Percentiles rank a stretch among this genome's conserved stretches.
These are phyloP conservation scores for Hyphopichia khmerensis DNA, from an alignment of 1,139 yeast genomes.

Conservation along the genomic window DNA sequence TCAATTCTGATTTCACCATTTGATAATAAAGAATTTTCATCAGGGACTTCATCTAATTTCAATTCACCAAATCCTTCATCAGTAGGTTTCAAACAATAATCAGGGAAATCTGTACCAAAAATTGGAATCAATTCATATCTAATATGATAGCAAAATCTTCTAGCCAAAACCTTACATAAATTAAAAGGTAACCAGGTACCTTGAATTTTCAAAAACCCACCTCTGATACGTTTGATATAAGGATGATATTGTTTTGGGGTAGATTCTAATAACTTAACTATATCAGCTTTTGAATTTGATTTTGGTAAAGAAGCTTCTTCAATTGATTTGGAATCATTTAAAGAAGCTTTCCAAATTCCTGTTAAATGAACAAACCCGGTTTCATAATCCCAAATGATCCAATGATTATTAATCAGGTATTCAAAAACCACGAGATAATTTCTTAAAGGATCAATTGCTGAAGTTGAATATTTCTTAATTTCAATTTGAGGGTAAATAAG, in stretches of 20 bases:
- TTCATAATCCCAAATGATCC: constrained; percentile 86
- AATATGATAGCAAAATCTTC: constrained; percentile 75
- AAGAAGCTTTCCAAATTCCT: constrained; percentile 83
- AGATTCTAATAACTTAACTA: constrained; percentile 69
- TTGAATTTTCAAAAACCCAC: constrained; percentile 90
- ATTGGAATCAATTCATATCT: constrained; percentile 76
- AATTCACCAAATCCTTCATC: constrained; percentile 72
- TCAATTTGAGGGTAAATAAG: constrained; percentile 37
- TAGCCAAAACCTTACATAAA: constrained; percentile 66
- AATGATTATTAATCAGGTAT: constrained; percentile 59
- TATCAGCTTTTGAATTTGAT: constrained; percentile 65
- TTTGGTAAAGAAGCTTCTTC: constrained; percentile 6
- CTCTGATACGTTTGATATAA: constrained; percentile 74
- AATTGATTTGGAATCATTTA: constrained; percentile 16
- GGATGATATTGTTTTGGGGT: constrained; percentile 66
- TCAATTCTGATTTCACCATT: constrained; percentile 3
- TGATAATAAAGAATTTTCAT: constrained; percentile 1
- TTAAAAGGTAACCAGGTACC: constrained; percentile 91
- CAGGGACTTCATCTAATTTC: constrained; percentile 29
- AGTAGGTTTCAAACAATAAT: constrained; percentile 62
- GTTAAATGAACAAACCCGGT: constrained; percentile 90
- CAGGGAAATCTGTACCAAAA: constrained; percentile 75
- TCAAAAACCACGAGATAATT: constrained; percentile 73
- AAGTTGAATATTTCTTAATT: constrained; percentile 69
- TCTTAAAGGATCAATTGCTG: constrained; percentile 57